Base-by-base conservation (phyloP, 2,329 filamentous ascomycete genomes). In the Coniochaeta sp. region DNA sequence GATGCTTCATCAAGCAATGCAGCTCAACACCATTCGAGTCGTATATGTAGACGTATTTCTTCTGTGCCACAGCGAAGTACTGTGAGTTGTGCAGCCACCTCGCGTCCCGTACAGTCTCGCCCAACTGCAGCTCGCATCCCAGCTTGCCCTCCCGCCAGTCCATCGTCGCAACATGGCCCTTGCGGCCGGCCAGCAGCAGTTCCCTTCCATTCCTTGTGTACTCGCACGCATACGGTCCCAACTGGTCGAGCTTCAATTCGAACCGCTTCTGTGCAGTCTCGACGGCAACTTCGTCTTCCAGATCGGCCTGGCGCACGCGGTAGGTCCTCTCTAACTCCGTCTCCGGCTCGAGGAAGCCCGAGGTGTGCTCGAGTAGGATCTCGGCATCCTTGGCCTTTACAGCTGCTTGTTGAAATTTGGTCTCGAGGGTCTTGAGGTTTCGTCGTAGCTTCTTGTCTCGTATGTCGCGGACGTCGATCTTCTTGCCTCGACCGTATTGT, bases 11-110 rank as follows among this genome's bases (percentile, higher is more conserved):
- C 63, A 99, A 72, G 65, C 89, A 91, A 67, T 99, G 94, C 51
- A 99, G 73, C 71, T 99, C 94, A 18, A 96, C 88, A 49, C 94
- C 94, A 52, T 89, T 82, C 52, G 83, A 78, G 63, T 96, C 94
- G 73, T 99, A 99, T 58, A 99, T 96, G 72, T 96, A 99, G 57
- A 94, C 89, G 60, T 94, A 87, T 71, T 92, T 94, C 76, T 96
- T 96, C 71, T 99, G 92, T 42, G 94, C 91, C 12, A 96, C 90
- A 0, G 92, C 92, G 70, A 97, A 96, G 70, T 83, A 87, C 60
- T 96, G 90, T 67, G 94, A 91, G 67, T 96, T 96, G 71, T 96
- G 91, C 61, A 97, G 77, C 88, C 91, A 99, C 64, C 85, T 86
- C 24, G 87, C 86, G 70, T 96, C 92, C 50, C 92, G 79, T 12